Evolutionary conservation across 2,329 filamentous ascomycete species (phyloP).

Genomic region (Diaporthe vaccinii): DNA sequence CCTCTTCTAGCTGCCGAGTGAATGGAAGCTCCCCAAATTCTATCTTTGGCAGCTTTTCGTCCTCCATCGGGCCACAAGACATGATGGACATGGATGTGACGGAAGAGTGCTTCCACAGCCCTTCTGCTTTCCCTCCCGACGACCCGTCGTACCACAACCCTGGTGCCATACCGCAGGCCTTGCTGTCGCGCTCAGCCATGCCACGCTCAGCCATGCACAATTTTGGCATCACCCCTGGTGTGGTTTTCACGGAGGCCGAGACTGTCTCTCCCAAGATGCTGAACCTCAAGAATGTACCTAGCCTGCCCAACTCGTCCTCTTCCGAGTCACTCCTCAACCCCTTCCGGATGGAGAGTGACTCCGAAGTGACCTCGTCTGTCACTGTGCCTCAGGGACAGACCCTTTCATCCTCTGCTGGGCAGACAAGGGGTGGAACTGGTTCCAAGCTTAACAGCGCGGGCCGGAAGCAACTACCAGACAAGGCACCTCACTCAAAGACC

Average conservation of each 20-base stretch:
- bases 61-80: background rate
- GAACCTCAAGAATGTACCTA: background rate
- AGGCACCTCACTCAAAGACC: constrained; percentile 7
- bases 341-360: constrained; percentile 18
- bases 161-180: background rate
- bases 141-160: background rate
- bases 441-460: background rate
- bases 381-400: background rate
- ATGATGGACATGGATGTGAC: constrained; percentile 25
- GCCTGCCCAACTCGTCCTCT: constrained; percentile 11
- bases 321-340: constrained; percentile 18
- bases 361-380: background rate
- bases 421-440: background rate
- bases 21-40: constrained; percentile 13
- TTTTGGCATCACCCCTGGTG: background rate
- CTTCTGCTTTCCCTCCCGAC: background rate
- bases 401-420: background rate
- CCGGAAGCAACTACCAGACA: constrained; percentile 35
- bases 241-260: background rate
- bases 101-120: constrained; percentile 11
- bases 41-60: constrained; percentile 25
- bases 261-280: constrained; percentile 31
- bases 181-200: background rate
- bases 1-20: background rate
- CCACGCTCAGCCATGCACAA: background rate